Base-by-base conservation (phyloP, 805 yeast genomes). In the Metschnikowia colocasiae region DNA sequence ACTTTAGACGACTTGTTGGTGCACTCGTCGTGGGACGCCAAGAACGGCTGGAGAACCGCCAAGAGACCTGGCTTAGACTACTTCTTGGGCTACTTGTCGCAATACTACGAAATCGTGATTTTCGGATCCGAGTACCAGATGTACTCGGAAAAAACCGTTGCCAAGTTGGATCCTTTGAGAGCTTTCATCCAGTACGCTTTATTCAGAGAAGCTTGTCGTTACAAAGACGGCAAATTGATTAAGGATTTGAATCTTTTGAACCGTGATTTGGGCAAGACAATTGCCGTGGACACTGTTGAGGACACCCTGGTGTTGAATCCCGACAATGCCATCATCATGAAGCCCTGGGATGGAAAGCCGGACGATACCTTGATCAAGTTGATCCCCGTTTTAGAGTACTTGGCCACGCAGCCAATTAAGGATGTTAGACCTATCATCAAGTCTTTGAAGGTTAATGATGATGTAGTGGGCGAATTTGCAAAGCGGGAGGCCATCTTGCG, bases 11-110 rank as follows among this genome's bases (percentile, higher is more conserved):
- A 94, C 61, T 72, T 94, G 50, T 77, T 94, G 62, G 81, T 92
- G 48, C 97, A 94, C 65, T 83, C 95, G 33, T 87, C 85, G 53
- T 94, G 99, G 99, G 80, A 87, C 48, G 81, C 88, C 56, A 82
- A 87, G 67, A 77, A 81, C 63, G 99, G 99, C 46, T 94, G 99
- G 99, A 84, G 94, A 72, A 92, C 97, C 13, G 98, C 96, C 26
- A 94, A 94, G 76, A 88, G 99, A 74, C 98, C 99, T 29, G 99
- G 99, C 53, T 83, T 89, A 51, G 99, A 95, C 68, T 94, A 94
- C 74, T 94, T 94, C 71, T 73, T 94, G 63, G 96, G 95, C 25
- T 94, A 94, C 69, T 74, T 94, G 58, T 87, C 97, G 6, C 96
- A 88, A 71, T 92, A 90, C 74, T 94, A 92, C 69, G 99, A 94